Base-by-base conservation (phyloP, 352 stramenopile species). In the Phytopythium chamaehyphon region DNA sequence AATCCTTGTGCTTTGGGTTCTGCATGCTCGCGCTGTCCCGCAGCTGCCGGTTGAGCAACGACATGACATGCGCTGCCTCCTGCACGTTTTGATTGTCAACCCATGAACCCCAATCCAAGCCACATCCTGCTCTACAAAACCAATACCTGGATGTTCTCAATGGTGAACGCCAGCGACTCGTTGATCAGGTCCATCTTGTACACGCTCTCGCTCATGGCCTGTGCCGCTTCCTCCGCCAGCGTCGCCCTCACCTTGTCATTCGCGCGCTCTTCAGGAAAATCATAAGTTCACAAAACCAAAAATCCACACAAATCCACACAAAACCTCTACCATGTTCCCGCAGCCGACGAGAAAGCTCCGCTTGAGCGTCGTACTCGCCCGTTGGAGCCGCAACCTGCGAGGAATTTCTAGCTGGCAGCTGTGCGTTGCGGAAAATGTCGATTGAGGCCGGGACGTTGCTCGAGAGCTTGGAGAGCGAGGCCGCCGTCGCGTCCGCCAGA, bases 151-250 rank as follows among this genome's bases (percentile, higher is more conserved):
- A 89, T 79, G 50, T 89, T 89, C 38, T 89, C 80, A 43, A 91
- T 89, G 10, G 77, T 87, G 51, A 88, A 91, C 11, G 77, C 77
- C 40, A 91, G 59, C 40, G 80, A 91, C 52, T 91, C 80, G 52
- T 89, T 89, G 54, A 89, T 83, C 40, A 88, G 71, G 51, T 91
- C 77, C 52, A 91, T 64, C 46, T 89, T 88, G 62, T 81, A 74
- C 43, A 88, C 69, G 31, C 62, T 71, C 22, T 66, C 64, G 39
- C 77, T 70, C 28, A 88, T 51, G 19, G 62, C 57, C 8, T 70
- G 67, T 4, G 54, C 62, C 23, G 66, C 61, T 24, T 61, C 74
- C 22, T 61, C 67, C 0, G 55, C 55, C 47, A 82, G 36, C 6
- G 57, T 47, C 24, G 66, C 57, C 16, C 70, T 66, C 45, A 88